Conservation (phyloP, 345 rosid genomes). For the Mercurialis annua region DNA sequence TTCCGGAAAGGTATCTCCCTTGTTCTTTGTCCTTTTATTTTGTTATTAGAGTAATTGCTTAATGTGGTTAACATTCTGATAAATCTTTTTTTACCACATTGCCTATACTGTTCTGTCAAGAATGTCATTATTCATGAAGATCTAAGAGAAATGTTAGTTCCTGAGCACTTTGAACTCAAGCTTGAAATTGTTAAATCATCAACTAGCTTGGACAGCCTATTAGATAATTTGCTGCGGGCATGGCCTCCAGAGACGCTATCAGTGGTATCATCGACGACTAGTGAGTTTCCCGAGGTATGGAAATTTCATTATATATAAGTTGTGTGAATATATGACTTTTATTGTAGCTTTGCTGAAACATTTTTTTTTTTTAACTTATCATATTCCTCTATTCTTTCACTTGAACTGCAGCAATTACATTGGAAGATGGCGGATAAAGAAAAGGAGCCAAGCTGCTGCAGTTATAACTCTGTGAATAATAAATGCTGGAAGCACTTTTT, state of each 20-base stretch:
- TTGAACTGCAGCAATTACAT: constrained; percentile 15
- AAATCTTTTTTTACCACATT: neutral
- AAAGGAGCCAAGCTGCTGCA: constrained; percentile 29
- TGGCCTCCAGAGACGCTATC: constrained; percentile 29
- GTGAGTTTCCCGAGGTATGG: constrained; percentile 29
- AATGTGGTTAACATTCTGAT: neutral
- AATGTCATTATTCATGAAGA: constrained; percentile 35
- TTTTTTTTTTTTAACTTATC: neutral
- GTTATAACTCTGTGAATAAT: constrained; percentile 17
- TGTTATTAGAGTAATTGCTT: neutral
- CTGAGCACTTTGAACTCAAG: constrained; percentile 19
- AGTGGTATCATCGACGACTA: constrained; percentile 18
- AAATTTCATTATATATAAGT: constrained; percentile 8
- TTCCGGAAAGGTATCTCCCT: constrained; percentile 24
- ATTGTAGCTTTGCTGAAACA: neutral
- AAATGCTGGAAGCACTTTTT: constrained; percentile 45
- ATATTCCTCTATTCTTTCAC: neutral
- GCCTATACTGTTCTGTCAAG: constrained; percentile 15
- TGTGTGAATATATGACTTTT: neutral
- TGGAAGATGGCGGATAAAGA: constrained; percentile 17
- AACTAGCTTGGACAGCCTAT: constrained; percentile 20
- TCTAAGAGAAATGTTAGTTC: constrained; percentile 16
- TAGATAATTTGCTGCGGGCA: constrained; percentile 22
- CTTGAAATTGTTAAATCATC: constrained; percentile 30
- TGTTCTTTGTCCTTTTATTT: neutral